Evolutionary conservation across 31 red algal species (phyloP).

Genomic region (Odonthalia washingtoniensis): DNA sequence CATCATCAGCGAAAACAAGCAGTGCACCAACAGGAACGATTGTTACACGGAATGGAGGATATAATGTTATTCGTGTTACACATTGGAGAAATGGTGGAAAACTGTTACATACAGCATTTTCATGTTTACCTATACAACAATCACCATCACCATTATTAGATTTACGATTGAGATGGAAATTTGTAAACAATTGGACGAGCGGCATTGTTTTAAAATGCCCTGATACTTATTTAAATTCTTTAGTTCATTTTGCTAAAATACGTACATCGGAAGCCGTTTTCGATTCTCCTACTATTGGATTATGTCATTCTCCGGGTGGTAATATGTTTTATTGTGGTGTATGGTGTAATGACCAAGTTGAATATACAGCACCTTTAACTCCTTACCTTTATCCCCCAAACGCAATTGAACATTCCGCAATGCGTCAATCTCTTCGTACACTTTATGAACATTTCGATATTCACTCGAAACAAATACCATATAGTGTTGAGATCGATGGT

Average conservation of each 20-base stretch:
- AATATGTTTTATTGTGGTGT: conserved; percentile 73
- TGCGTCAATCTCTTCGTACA: conserved; percentile 37
- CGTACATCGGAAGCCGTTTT: conserved; percentile 61
- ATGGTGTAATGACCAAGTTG: conserved; percentile 81
- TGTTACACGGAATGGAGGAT: not conserved
- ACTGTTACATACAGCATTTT: not conserved
- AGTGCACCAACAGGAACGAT: not conserved
- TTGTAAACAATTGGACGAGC: conserved; percentile 34
- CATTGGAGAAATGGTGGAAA: not conserved
- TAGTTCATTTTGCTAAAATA: conserved; percentile 63
- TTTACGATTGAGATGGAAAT: not conserved
- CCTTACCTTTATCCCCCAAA: conserved; percentile 34
- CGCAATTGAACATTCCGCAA: conserved; percentile 12
- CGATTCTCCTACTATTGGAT: conserved; percentile 42
- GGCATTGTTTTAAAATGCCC: conserved; percentile 35
- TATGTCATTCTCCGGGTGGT: conserved; percentile 76
- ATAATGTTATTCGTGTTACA: not conserved
- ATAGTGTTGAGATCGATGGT: conserved; percentile 71
- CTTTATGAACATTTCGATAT: conserved; percentile 32
- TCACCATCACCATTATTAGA: conserved; percentile 21
- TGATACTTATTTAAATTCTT: conserved; percentile 33
- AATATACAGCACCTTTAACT: conserved; percentile 67
- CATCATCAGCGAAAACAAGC: not conserved
- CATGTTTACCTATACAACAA: not conserved
- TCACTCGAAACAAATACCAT: conserved; percentile 31